phyloP scores from a whole-genome alignment of 345 rosid genomes.

The Zanthoxylum bungeanum region DNA sequence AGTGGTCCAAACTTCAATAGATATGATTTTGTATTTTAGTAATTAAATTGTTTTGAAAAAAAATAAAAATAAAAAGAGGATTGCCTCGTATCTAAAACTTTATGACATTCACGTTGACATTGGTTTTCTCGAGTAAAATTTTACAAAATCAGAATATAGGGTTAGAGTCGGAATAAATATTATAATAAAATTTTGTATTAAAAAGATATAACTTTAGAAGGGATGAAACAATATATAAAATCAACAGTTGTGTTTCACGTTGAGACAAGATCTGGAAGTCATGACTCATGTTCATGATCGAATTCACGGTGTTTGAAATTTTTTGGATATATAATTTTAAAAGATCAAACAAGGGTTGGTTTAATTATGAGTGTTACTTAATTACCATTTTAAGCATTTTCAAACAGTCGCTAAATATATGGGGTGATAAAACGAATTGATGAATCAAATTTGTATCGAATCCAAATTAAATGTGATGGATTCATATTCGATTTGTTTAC shows the following conservation, averaged over 20 bases:
- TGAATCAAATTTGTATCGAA: no score
- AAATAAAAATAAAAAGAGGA: no score
- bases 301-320: neutral
- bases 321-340: neutral
- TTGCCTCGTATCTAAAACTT: neutral
- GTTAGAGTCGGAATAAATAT: neutral
- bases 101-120: neutral
- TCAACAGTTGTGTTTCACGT: neutral
- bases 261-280: neutral
- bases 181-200: neutral
- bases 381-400: no score
- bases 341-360: neutral
- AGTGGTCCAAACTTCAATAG: neutral
- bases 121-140: neutral
- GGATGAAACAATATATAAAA: neutral
- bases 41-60: no score
- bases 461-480: no score
- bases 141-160: neutral
- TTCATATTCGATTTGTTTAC: no score
- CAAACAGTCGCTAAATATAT: no score
- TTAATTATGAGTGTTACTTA: no score
- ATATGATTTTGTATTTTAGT: neutral
- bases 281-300: conserved; percentile 1
- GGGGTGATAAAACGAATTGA: no score
- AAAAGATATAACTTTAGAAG: neutral